These are phyloP conservation scores for Hemileccinum rubropunctum DNA, from an alignment of 768 basidiomycete species.

Conservation along the genomic window DNA sequence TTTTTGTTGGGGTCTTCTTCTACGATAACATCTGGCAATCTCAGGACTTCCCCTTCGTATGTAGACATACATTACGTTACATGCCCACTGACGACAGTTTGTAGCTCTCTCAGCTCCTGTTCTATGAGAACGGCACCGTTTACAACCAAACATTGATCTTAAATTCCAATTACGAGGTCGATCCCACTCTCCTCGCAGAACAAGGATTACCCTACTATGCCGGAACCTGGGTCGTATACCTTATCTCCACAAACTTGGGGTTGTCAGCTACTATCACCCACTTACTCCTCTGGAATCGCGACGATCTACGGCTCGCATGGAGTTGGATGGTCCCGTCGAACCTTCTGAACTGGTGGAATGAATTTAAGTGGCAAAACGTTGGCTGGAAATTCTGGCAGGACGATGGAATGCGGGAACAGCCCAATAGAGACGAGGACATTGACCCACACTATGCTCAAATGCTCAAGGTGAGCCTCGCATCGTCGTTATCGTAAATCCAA, in stretches of 20 bases:
- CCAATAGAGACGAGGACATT: slow-evolving; percentile 37
- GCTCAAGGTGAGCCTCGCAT: slow-evolving; percentile 29
- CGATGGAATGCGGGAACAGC: slow-evolving; percentile 17
- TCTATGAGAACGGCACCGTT: slow-evolving; percentile 48
- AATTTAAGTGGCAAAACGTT: slow-evolving; percentile 28
- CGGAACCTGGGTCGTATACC: slow-evolving; percentile 20
- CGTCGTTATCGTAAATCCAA: background rate
- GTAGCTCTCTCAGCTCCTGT: slow-evolving; percentile 46
- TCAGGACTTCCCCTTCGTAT: slow-evolving; percentile 57
- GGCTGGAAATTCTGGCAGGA: slow-evolving; percentile 39
- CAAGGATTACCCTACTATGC: slow-evolving; percentile 39
- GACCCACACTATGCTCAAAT: slow-evolving; percentile 59
- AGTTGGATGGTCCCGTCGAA: slow-evolving; percentile 40
- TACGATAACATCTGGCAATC: slow-evolving; percentile 55
- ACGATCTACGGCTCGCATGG: too few species aligned
- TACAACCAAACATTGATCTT: too few species aligned
- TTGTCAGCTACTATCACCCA: slow-evolving; percentile 49
- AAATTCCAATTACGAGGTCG: too few species aligned
- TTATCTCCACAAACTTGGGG: slow-evolving; percentile 21
- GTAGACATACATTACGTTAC: slow-evolving; percentile 17
- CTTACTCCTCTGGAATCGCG: slow-evolving; percentile 51
- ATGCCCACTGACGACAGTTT: slow-evolving; percentile 8
- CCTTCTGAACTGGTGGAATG: slow-evolving; percentile 22
- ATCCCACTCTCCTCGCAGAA: too few species aligned
- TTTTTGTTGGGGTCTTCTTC: slow-evolving; percentile 37